Conservation (phyloP, 2,329 filamentous ascomycete species). For the Niveomyces coronatus region DNA sequence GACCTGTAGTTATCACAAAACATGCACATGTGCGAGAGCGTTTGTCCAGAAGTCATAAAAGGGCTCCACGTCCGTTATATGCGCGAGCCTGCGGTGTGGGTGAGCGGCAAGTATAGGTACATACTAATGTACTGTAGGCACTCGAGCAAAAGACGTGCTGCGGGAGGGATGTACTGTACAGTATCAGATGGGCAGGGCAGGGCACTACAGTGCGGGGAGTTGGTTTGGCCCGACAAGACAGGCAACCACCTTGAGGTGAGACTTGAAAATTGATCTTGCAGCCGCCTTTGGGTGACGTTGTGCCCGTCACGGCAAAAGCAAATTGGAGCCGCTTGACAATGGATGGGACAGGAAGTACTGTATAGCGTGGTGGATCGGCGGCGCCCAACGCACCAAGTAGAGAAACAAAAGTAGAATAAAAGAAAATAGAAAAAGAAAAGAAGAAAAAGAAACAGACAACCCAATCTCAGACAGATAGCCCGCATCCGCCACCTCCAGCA, state of each 20-base stretch:
- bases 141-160: too few species aligned
- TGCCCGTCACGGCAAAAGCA: conserved; percentile 5
- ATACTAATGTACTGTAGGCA: too few species aligned
- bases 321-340: conserved; percentile 1
- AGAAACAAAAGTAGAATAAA: neutral
- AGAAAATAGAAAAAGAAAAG: neutral
- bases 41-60: neutral
- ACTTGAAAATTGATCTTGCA: too few species aligned
- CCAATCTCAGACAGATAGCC: too few species aligned
- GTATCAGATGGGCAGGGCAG: too few species aligned
- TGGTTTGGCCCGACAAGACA: too few species aligned
- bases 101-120: conserved; percentile 1
- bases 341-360: neutral
- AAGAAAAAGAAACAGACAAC: neutral
- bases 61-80: conserved; percentile 4
- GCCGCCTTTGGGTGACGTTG: too few species aligned
- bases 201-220: conserved; percentile 8
- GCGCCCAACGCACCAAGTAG: neutral
- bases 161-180: too few species aligned
- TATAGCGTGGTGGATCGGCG: neutral
- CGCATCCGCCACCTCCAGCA: too few species aligned
- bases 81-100: neutral
- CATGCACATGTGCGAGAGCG: too few species aligned
- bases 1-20: too few species aligned
- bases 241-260: conserved; percentile 9